Conservation (phyloP, 305 asterid species). For the Striga hermonthica region DNA sequence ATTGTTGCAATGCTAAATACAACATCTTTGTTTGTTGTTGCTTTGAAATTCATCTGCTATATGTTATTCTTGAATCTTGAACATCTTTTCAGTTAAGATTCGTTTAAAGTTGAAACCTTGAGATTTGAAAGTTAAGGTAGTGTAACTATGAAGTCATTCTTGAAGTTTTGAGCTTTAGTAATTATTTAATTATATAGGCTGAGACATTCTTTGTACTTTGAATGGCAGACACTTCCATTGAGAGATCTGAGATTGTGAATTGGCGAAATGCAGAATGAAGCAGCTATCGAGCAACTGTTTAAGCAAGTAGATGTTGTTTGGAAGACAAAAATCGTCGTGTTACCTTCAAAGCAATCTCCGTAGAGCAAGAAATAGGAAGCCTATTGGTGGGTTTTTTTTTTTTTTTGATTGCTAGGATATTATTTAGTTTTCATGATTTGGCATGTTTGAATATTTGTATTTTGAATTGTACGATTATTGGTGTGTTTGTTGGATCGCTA, state of each 20-base stretch:
- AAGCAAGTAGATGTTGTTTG: slow-evolving; percentile 85
- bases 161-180: slow-evolving; percentile 7
- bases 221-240: slow-evolving; percentile 58
- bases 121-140: slow-evolving; percentile 66
- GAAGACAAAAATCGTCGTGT: too few species aligned
- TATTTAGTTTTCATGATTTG: too few species aligned
- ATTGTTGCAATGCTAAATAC: too few species aligned
- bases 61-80: too few species aligned
- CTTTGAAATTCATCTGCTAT: too few species aligned
- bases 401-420: too few species aligned
- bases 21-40: too few species aligned
- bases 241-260: slow-evolving; percentile 91
- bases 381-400: neutral
- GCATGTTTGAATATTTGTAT: too few species aligned
- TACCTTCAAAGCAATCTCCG: slow-evolving; percentile 64
- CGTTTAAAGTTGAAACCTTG: too few species aligned
- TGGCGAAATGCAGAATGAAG: slow-evolving; percentile 98
- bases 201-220: neutral
- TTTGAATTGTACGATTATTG: too few species aligned
- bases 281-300: slow-evolving; percentile 89
- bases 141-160: slow-evolving; percentile 27
- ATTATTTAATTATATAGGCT: slow-evolving; percentile 47
- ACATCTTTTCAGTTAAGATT: too few species aligned
- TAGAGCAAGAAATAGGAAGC: slow-evolving; percentile 83
- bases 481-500: too few species aligned